These are phyloP conservation scores for Coemansia aciculifera DNA, from an alignment of 192 early-diverging fungal species.

Conservation along the genomic window DNA sequence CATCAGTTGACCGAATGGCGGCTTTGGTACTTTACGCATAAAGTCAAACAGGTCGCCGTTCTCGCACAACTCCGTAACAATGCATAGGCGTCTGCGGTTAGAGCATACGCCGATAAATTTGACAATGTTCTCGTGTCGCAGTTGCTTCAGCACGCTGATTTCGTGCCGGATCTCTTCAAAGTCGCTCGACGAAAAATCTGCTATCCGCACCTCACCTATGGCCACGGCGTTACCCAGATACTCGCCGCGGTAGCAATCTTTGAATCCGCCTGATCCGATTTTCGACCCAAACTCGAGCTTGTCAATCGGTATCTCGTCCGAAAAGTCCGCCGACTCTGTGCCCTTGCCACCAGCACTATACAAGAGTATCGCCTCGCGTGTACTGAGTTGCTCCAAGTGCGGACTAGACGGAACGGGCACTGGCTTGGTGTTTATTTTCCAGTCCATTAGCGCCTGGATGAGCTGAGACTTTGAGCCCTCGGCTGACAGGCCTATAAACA, in stretches of 20 bases:
- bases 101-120: conserved; percentile 74
- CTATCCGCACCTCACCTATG: conserved; percentile 68
- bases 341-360: conserved; percentile 37
- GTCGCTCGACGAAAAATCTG: conserved; percentile 68
- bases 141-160: conserved; percentile 73
- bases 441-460: conserved; percentile 62
- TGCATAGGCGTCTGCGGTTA: conserved; percentile 64
- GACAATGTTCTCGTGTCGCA: conserved; percentile 75
- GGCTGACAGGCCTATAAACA: conserved; percentile 56
- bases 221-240: conserved; percentile 68
- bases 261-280: conserved; percentile 75
- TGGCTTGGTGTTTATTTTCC: conserved; percentile 67
- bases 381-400: conserved; percentile 57
- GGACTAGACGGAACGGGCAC: conserved; percentile 70
- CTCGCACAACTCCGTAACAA: conserved; percentile 73
- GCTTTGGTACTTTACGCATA: conserved; percentile 64
- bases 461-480: conserved; percentile 66
- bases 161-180: conserved; percentile 74
- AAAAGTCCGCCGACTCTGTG: conserved; percentile 57
- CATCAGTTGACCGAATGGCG: conserved; percentile 65
- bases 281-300: conserved; percentile 63
- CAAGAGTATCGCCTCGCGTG: conserved; percentile 49
- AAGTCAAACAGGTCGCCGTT: conserved; percentile 76
- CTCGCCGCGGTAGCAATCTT: conserved; percentile 71
- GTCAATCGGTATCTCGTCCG: conserved; percentile 63